A percentile compares a stretch with the other conserved stretches of the same genome.
Evolutionary conservation across 768 basidiomycete genomes (phyloP).

Genomic region (Leccinum uliginosum): DNA sequence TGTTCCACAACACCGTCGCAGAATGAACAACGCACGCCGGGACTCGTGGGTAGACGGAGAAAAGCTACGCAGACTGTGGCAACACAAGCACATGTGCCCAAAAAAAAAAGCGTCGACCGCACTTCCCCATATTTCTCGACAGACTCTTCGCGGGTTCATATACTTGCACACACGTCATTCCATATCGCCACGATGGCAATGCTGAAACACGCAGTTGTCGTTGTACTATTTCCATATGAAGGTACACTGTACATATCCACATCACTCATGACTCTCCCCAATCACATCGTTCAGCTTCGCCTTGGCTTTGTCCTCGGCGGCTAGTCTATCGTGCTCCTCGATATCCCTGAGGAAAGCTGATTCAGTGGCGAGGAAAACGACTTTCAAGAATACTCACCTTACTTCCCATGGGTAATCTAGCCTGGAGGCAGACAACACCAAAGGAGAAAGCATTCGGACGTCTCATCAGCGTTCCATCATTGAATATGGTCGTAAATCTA

Average conservation of each 20-base stretch:
- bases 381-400: constrained; percentile 40
- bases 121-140: neutral
- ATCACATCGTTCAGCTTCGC: neutral
- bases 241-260: neutral
- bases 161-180: neutral
- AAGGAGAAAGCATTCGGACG: neutral
- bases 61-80: neutral
- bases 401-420: constrained; percentile 86
- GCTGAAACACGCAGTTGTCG: neutral
- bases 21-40: constrained; percentile 1
- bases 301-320: constrained; percentile 38
- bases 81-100: constrained; percentile 7
- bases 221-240: constrained; percentile 1
- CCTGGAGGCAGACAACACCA: constrained; percentile 38
- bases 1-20: constrained; percentile 1
- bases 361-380: neutral
- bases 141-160: neutral
- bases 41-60: neutral
- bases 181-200: neutral
- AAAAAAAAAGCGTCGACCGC: neutral
- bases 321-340: constrained; percentile 68
- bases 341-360: constrained; percentile 49
- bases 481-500: neutral
- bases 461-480: constrained; percentile 13
- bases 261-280: neutral